These are phyloP conservation scores for Colletotrichum endophyticum DNA, from an alignment of 2,329 filamentous ascomycete species.

Conservation along the genomic window DNA sequence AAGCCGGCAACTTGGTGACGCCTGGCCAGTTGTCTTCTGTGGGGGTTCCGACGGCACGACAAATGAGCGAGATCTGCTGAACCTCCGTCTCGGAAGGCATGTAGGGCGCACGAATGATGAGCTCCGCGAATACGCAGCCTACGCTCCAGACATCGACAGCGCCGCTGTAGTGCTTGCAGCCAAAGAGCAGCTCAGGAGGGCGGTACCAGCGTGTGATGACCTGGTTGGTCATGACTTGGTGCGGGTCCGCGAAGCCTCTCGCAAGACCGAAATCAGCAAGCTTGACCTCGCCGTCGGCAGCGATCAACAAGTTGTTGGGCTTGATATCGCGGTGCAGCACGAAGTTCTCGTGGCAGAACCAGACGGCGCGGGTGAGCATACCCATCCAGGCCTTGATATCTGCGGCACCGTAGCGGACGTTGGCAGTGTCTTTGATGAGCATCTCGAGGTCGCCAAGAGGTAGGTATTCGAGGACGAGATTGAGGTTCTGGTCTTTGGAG, in stretches of 20 bases:
- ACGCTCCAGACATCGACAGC: constrained; percentile 95
- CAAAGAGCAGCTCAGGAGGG: constrained; percentile 91
- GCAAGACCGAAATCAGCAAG: constrained; percentile 98
- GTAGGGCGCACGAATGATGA: constrained; percentile 82
- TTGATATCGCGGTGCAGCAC: constrained; percentile 98
- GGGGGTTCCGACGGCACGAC: constrained; percentile 84
- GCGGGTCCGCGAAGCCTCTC: constrained; percentile 86
- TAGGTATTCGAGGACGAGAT: constrained; percentile 92
- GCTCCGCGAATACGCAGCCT: constrained; percentile 90
- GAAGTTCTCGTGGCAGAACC: constrained; percentile 96
- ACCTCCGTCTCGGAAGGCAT: constrained; percentile 85
- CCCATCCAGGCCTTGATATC: constrained; percentile 99
- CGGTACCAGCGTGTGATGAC: constrained; percentile 98
- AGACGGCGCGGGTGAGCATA: constrained; percentile 91
- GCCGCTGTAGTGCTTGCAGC: constrained; percentile 86
- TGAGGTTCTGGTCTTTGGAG: constrained; percentile 95
- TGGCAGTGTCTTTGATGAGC: constrained; percentile 83
- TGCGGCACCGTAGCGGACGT: constrained; percentile 80
- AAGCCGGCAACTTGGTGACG: constrained; percentile 79
- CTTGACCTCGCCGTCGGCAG: constrained; percentile 90
- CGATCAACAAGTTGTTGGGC: constrained; percentile 96
- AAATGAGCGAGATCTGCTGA: constrained; percentile 84
- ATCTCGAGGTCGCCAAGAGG: constrained; percentile 94
- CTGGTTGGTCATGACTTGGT: constrained; percentile 86
- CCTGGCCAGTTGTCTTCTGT: constrained; percentile 96